A percentile compares a stretch with the other conserved stretches of the same genome.
Conservation (phyloP, 2,329 filamentous ascomycete genomes). For the Hypoxylon sp. region DNA sequence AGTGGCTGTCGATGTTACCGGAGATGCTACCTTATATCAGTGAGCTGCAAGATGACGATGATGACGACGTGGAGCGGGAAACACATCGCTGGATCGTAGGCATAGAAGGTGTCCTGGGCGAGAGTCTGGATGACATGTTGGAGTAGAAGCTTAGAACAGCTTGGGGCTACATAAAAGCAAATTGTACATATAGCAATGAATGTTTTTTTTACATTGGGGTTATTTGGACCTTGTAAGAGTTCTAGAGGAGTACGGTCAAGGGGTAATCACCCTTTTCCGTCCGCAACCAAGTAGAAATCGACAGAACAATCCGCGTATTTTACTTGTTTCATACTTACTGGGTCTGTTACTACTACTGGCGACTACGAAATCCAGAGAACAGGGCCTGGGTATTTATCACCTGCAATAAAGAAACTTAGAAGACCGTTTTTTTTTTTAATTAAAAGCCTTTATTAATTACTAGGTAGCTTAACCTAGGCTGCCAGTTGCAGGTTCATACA, state of each 20-base stretch:
- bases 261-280: neutral
- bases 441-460: neutral
- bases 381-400: too few species aligned
- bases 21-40: constrained; percentile 98
- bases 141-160: constrained; percentile 69
- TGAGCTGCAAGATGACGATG: constrained; percentile 95
- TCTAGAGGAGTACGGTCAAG: too few species aligned
- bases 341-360: neutral
- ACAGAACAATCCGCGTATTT: neutral
- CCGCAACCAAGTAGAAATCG: neutral
- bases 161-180: constrained; percentile 13
- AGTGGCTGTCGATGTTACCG: constrained; percentile 90
- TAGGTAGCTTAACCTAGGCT: neutral
- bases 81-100: constrained; percentile 90
- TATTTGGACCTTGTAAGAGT: neutral
- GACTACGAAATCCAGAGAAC: neutral
- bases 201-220: neutral
- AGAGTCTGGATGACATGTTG: constrained; percentile 93
- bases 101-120: constrained; percentile 90
- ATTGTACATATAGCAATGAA: neutral
- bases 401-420: neutral
- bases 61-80: constrained; percentile 91
- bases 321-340: neutral
- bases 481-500: neutral
- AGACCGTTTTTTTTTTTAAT: neutral